phyloP scores from a whole-genome alignment of 345 rosid genomes.

The Aethionema arabicum region DNA sequence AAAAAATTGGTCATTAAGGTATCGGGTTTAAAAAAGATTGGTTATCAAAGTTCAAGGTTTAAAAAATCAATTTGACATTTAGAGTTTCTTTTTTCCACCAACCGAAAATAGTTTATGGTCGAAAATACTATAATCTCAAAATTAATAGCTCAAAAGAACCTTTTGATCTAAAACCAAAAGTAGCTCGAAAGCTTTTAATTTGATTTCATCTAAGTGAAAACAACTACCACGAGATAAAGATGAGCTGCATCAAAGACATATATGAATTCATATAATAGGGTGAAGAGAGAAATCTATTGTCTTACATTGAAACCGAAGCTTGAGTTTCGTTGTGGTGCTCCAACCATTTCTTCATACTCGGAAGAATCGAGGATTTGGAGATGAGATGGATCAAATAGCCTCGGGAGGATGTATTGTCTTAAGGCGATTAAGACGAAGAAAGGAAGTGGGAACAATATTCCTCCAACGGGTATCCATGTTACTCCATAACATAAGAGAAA shows the following conservation, averaged over 20 bases:
- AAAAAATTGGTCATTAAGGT: too few species aligned
- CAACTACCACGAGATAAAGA: too few species aligned
- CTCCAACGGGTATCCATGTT: slow-evolving; percentile 84
- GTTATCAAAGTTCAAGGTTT: too few species aligned
- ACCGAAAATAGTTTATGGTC: too few species aligned
- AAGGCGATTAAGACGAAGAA: slow-evolving; percentile 67
- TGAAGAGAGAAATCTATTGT: background rate
- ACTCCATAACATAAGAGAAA: slow-evolving; percentile 64
- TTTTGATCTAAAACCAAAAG: too few species aligned
- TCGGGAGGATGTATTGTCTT: slow-evolving; percentile 66
- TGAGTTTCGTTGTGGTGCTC: slow-evolving; percentile 47
- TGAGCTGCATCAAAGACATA: background rate
- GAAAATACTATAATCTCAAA: too few species aligned
- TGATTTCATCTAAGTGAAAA: too few species aligned
- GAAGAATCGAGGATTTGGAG: slow-evolving; percentile 76
- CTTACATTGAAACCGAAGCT: slow-evolving; percentile 53
- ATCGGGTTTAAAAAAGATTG: too few species aligned
- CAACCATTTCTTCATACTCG: slow-evolving; percentile 67
- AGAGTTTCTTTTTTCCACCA: too few species aligned
- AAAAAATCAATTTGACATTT: too few species aligned
- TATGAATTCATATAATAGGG: background rate
- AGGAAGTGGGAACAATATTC: slow-evolving; percentile 70
- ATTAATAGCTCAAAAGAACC: too few species aligned
- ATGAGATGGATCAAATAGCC: slow-evolving; percentile 54
- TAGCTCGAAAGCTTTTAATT: too few species aligned